Evolutionary conservation across 495 filamentous ascomycete species (phyloP).

Genomic region (Aspergillus cristatus): DNA sequence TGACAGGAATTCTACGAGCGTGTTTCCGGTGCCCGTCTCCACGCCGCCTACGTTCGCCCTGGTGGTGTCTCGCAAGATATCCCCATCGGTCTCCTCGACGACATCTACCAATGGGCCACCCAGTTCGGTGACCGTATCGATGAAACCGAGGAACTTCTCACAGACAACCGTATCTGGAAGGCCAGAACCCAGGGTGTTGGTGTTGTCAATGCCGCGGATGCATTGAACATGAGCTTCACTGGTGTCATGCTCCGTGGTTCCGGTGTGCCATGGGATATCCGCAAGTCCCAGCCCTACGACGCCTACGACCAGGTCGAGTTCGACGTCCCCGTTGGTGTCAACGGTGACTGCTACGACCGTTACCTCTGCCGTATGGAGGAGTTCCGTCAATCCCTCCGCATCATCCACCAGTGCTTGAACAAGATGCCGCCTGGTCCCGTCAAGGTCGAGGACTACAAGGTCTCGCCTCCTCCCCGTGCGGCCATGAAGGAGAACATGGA

Average conservation of each 20-base stretch:
- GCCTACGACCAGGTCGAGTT: slow-evolving; percentile 98
- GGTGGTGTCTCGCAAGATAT: slow-evolving; percentile 96
- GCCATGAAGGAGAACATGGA: slow-evolving; percentile 99
- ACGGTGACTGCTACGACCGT: slow-evolving; percentile 98
- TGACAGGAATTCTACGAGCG: slow-evolving; percentile 97
- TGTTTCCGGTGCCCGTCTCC: slow-evolving; percentile 94
- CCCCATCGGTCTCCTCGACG: slow-evolving; percentile 88
- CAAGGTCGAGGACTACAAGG: slow-evolving; percentile 96
- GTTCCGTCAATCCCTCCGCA: slow-evolving; percentile 93
- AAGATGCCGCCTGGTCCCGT: slow-evolving; percentile 95
- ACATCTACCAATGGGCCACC: slow-evolving; percentile 99
- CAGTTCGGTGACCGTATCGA: slow-evolving; percentile 99
- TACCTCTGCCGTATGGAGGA: slow-evolving; percentile 99
- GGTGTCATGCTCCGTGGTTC: slow-evolving; percentile 97
- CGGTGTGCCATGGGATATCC: slow-evolving; percentile 95
- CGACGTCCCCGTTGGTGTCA: slow-evolving; percentile 91
- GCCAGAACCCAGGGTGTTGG: slow-evolving; percentile 84
- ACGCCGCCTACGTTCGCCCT: slow-evolving; percentile 95
- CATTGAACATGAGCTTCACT: slow-evolving; percentile 89
- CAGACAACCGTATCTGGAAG: slow-evolving; percentile 99
- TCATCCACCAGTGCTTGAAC: slow-evolving; percentile 98
- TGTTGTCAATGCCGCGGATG: slow-evolving; percentile 83
- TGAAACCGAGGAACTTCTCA: slow-evolving; percentile 96
- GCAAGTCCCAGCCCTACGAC: slow-evolving; percentile 92
- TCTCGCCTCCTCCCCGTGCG: slow-evolving; percentile 88